These are phyloP conservation scores for Talaromyces wortmannii DNA, from an alignment of 495 filamentous ascomycete species.

Conservation along the genomic window DNA sequence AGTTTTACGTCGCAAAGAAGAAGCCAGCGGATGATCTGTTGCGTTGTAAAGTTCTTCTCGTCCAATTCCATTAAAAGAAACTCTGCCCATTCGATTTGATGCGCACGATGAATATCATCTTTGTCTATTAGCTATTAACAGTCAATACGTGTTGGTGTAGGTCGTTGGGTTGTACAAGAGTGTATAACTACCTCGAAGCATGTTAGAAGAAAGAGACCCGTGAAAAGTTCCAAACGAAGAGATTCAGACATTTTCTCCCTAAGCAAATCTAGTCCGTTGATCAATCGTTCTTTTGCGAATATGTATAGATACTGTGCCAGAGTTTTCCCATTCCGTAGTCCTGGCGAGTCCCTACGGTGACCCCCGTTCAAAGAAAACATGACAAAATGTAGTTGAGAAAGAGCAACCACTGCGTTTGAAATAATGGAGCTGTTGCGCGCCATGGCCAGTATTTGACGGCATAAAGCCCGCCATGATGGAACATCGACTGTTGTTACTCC, in stretches of 20 bases:
- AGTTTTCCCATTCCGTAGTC: background rate
- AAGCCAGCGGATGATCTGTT: background rate
- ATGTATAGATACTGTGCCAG: background rate
- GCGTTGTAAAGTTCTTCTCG: background rate
- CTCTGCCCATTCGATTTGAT: background rate
- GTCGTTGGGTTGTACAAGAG: no score
- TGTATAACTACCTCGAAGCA: background rate
- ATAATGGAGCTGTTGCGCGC: background rate
- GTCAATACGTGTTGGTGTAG: background rate
- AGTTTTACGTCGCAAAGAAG: background rate
- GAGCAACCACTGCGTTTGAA: background rate
- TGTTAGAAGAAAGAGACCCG: background rate
- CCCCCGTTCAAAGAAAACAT: background rate
- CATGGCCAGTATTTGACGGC: background rate
- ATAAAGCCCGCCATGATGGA: background rate
- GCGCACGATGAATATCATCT: background rate
- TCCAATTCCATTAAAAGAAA: background rate
- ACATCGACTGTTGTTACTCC: background rate
- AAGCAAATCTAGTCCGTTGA: background rate
- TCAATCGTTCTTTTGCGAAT: background rate
- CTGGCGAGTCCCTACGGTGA: background rate
- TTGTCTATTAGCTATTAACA: background rate
- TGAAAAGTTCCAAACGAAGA: background rate
- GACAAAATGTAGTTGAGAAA: background rate
- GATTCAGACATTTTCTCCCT: background rate